These are phyloP conservation scores for Suhomyces bribrorum DNA, from an alignment of 1,139 yeast genomes.

Conservation along the genomic window DNA sequence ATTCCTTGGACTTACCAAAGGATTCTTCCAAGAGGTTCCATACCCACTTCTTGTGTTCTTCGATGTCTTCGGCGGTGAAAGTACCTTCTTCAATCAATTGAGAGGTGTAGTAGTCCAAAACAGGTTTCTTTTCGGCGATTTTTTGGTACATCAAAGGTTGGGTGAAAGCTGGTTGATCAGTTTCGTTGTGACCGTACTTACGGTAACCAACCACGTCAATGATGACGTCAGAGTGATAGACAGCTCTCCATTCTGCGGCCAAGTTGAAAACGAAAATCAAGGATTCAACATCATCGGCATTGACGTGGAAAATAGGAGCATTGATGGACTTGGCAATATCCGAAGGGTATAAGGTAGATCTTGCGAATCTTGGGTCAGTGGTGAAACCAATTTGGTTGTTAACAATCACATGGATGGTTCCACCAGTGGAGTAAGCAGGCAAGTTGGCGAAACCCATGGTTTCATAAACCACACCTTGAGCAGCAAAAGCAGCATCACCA, in stretches of 20 bases:
- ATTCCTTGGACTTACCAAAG: slow-evolving; percentile 82
- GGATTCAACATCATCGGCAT: slow-evolving; percentile 97
- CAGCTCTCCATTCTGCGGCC: slow-evolving; percentile 98
- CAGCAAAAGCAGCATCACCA: slow-evolving; percentile 99
- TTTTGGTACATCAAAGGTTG: slow-evolving; percentile 96
- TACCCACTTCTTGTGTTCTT: slow-evolving; percentile 97
- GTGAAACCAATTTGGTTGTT: slow-evolving; percentile 99
- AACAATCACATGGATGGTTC: slow-evolving; percentile 92
- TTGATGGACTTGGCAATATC: slow-evolving; percentile 95
- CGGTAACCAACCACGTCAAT: slow-evolving; percentile 98
- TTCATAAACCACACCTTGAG: slow-evolving; percentile 98
- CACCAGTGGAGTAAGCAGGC: slow-evolving; percentile 98
- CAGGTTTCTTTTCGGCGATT: slow-evolving; percentile 86
- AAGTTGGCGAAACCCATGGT: slow-evolving; percentile 92
- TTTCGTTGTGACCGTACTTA: slow-evolving; percentile 98
- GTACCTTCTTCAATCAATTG: slow-evolving; percentile 83
- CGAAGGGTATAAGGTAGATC: slow-evolving; percentile 97
- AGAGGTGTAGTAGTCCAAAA: slow-evolving; percentile 80
- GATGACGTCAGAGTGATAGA: slow-evolving; percentile 93
- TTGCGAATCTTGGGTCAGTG: slow-evolving; percentile 95
- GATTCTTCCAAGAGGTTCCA: slow-evolving; percentile 94
- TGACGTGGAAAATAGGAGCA: slow-evolving; percentile 98
- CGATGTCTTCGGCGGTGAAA: slow-evolving; percentile 85
- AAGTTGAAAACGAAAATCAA: slow-evolving; percentile 87
- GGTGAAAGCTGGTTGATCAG: slow-evolving; percentile 98